Percentiles rank a stretch among this genome's conserved stretches.
These are phyloP conservation scores for Endothia cerciana DNA, from an alignment of 2,329 filamentous ascomycete genomes.

Conservation along the genomic window DNA sequence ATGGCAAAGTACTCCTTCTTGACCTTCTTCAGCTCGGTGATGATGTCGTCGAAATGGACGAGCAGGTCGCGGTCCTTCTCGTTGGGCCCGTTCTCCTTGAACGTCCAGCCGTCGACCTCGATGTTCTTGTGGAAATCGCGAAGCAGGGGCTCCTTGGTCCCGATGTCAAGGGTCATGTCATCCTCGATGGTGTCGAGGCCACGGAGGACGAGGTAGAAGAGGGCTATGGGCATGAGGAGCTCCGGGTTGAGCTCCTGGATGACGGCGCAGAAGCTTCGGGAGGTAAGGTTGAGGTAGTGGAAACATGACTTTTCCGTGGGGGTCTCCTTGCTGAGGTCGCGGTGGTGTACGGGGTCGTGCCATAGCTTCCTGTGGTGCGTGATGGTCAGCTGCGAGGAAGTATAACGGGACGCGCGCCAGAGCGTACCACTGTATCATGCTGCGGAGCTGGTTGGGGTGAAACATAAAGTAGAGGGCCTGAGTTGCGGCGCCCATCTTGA, in stretches of 20 bases:
- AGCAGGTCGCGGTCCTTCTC: conserved; percentile 94
- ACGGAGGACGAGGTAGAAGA: conserved; percentile 93
- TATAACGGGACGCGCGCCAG: too few relatives aligned
- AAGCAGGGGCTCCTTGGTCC: conserved; percentile 83
- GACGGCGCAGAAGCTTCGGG: conserved; percentile 88
- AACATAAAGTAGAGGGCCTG: conserved; percentile 71
- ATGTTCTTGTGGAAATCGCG: conserved; percentile 80
- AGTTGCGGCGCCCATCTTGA: conserved; percentile 56
- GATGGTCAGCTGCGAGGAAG: conserved; percentile 28
- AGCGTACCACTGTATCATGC: conserved; percentile 84
- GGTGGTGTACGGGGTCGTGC: conserved; percentile 91
- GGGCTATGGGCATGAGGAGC: conserved; percentile 79
- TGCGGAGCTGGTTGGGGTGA: conserved; percentile 77
- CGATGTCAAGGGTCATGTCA: conserved; percentile 87
- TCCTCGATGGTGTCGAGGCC: conserved; percentile 98
- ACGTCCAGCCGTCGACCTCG: conserved; percentile 88
- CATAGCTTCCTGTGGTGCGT: conserved; percentile 76
- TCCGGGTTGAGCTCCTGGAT: conserved; percentile 96
- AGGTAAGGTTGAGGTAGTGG: conserved; percentile 82
- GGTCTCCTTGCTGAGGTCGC: conserved; percentile 76
- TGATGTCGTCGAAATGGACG: conserved; percentile 87
- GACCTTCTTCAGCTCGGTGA: conserved; percentile 84
- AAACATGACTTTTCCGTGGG: conserved; percentile 81
- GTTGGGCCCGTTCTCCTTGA: conserved; percentile 79
- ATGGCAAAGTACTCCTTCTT: conserved; percentile 83